Base-by-base conservation (phyloP, 179 eudicot genomes). In the Pouteria campechiana region DNA sequence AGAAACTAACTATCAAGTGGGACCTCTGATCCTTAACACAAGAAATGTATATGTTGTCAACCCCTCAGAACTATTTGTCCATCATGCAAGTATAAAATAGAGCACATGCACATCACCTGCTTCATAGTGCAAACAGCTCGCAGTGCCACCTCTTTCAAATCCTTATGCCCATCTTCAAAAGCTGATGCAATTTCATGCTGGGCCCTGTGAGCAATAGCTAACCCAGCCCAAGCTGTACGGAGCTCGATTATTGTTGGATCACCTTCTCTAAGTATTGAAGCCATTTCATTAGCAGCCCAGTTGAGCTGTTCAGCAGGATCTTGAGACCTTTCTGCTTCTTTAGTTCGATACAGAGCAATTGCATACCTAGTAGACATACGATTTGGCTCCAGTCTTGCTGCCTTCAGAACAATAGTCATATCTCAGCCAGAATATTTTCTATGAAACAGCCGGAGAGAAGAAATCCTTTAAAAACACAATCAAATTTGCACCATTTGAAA, bases 231-330 rank as follows among this genome's bases (percentile, higher is more conserved):
- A 10, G 85, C 94, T 46, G 79, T 64, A 28, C 83, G 76, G 54
- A 80, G 74, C 64, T 86, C 94, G 32, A 75, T 65, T 41, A 57
- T 44, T 39, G 55, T 24, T 16, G 96, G 69, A 60, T 88, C 96
- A 35, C 90, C 96, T 68, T 90, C 98, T 60, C 81, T 73, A 12
- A 90, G 61, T 31, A 87, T 64, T 9, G 98, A 90, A 31, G 88
- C 98, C 96, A 90, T 86, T 63, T 90, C 98, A 61, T 82, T 87
- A 46, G 88, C 96, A 41, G 98, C 96, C 92, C 83, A 82, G 13
- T 87, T 66, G 22, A 90, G 84, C 60, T 82, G 92, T 29, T 87
- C 98, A 44, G 63, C 57, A 27, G 83, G 90, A 75, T 79, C 75
- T 63, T 82, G 98, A 12, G 75, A 79, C 58, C 96, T 82, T 55